A percentile compares a stretch with the other conserved stretches of the same genome.
These are phyloP conservation scores for Chaetomiaceae sp. DNA, from an alignment of 2,329 filamentous ascomycete genomes.

Conservation along the genomic window DNA sequence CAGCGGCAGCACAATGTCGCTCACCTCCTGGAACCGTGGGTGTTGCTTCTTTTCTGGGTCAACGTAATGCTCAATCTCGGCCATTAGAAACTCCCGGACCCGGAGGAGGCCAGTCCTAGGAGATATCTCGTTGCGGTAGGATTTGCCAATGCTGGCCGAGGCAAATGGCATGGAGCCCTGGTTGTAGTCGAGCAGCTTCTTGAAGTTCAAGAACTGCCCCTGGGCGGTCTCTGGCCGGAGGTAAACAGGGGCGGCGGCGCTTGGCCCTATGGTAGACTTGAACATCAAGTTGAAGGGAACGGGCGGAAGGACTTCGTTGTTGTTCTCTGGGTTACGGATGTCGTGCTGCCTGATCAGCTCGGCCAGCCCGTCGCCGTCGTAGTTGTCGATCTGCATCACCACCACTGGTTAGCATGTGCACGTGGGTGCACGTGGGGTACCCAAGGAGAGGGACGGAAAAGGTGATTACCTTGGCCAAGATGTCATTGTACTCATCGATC, in stretches of 20 bases:
- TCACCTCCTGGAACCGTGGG: background rate
- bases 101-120: slow-evolving; percentile 1
- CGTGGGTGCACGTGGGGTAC: too few relatives aligned
- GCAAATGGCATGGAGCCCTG: slow-evolving; percentile 10
- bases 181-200: slow-evolving; percentile 12
- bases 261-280: slow-evolving; percentile 2
- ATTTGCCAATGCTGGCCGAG: slow-evolving; percentile 6
- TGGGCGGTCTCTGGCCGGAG: slow-evolving; percentile 7
- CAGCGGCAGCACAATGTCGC: background rate
- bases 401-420: background rate
- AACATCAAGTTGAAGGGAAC: slow-evolving; percentile 10
- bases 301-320: slow-evolving; percentile 7
- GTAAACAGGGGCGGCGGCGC: slow-evolving; percentile 3
- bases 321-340: slow-evolving; percentile 6
- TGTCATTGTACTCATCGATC: slow-evolving; percentile 60
- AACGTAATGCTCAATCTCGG: slow-evolving; percentile 5
- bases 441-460: too few relatives aligned
- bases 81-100: slow-evolving; percentile 2
- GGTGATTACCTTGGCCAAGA: slow-evolving; percentile 35
- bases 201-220: slow-evolving; percentile 9
- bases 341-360: slow-evolving; percentile 1
- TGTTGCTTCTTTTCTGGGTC: background rate
- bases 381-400: slow-evolving; percentile 5
- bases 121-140: slow-evolving; percentile 8
- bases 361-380: slow-evolving; percentile 2